Conservation (phyloP, 2,329 filamentous ascomycete species). For the Xylariaceae sp. region DNA sequence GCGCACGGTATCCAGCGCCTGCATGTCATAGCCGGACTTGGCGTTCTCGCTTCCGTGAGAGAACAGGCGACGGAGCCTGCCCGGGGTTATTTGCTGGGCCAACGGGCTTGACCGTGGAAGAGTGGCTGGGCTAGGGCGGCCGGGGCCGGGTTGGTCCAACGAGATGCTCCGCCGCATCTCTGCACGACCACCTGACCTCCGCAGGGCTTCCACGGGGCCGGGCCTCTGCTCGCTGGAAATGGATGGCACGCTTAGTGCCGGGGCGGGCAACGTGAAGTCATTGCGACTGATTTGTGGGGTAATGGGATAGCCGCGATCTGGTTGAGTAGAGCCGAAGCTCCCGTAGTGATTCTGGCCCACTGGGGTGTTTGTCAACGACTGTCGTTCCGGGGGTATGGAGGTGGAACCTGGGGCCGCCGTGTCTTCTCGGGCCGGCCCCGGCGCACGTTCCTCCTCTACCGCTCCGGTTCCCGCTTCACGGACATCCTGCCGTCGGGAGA, state of each 20-base stretch:
- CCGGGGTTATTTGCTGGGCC: constrained; percentile 1
- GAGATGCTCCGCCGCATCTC: constrained; percentile 31
- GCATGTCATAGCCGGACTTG: constrained; percentile 34
- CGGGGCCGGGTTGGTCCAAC: constrained; percentile 10
- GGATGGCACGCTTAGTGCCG: constrained; percentile 39
- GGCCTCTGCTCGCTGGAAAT: constrained; percentile 16
- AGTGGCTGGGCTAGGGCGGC: constrained; percentile 8
- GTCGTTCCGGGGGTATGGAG: constrained; percentile 28
- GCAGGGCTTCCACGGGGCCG: neutral
- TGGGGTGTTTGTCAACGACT: constrained; percentile 31
- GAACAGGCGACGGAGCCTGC: constrained; percentile 33
- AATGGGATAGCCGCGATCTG: constrained; percentile 13
- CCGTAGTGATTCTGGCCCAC: constrained; percentile 41
- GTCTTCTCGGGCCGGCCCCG: too few relatives aligned
- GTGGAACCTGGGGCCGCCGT: constrained; percentile 7
- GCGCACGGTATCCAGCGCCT: constrained; percentile 48
- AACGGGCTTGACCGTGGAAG: constrained; percentile 12
- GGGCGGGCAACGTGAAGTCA: constrained; percentile 46
- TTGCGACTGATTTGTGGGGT: constrained; percentile 21
- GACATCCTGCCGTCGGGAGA: too few relatives aligned
- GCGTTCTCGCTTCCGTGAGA: constrained; percentile 27
- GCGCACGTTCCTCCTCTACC: too few relatives aligned
- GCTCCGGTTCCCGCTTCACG: too few relatives aligned
- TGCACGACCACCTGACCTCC: constrained; percentile 15
- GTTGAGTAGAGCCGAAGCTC: constrained; percentile 42